Percentiles rank a stretch among this genome's conserved stretches.
These are phyloP conservation scores for Leccinum ochraceum DNA, from an alignment of 768 basidiomycete genomes.

Conservation along the genomic window DNA sequence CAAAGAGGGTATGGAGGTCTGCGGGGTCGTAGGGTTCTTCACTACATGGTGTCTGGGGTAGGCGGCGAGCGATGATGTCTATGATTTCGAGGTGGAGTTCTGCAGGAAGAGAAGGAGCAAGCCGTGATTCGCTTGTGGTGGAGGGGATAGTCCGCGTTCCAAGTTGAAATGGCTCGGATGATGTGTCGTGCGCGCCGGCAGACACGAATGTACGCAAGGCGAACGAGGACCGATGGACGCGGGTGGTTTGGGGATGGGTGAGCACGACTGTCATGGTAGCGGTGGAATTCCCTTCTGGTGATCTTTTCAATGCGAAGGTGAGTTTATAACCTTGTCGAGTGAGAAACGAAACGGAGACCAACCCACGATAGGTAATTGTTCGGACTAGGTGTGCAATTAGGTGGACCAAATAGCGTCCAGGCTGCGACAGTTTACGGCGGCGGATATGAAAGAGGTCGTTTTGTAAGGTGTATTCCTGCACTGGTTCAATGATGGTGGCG, in stretches of 20 bases:
- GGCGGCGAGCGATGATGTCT: conserved; percentile 23
- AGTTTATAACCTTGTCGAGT: conserved; percentile 10
- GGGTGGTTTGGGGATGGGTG: conserved; percentile 7
- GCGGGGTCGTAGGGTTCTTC: conserved; percentile 16
- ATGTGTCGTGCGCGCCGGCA: not conserved
- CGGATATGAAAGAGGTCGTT: conserved; percentile 2
- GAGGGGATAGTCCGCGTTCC: conserved; percentile 3
- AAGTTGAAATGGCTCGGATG: not conserved
- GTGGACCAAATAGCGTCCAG: not conserved
- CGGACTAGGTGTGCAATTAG: conserved; percentile 3
- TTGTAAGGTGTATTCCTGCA: conserved; percentile 9
- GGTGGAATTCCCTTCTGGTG: not conserved
- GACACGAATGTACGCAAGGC: not conserved
- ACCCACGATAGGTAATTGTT: conserved; percentile 4
- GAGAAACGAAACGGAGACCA: not conserved
- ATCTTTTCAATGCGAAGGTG: conserved; percentile 4
- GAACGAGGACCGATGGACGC: conserved; percentile 8
- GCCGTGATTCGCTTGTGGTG: conserved; percentile 6
- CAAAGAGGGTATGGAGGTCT: conserved; percentile 22
- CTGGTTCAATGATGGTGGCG: conserved; percentile 16
- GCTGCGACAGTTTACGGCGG: not conserved
- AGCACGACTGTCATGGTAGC: conserved; percentile 17
- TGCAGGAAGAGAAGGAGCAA: conserved; percentile 25
- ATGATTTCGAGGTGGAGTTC: conserved; percentile 35
- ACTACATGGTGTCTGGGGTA: conserved; percentile 9